These are phyloP conservation scores for Boletus patriciae DNA, from an alignment of 768 basidiomycete genomes.

Conservation along the genomic window DNA sequence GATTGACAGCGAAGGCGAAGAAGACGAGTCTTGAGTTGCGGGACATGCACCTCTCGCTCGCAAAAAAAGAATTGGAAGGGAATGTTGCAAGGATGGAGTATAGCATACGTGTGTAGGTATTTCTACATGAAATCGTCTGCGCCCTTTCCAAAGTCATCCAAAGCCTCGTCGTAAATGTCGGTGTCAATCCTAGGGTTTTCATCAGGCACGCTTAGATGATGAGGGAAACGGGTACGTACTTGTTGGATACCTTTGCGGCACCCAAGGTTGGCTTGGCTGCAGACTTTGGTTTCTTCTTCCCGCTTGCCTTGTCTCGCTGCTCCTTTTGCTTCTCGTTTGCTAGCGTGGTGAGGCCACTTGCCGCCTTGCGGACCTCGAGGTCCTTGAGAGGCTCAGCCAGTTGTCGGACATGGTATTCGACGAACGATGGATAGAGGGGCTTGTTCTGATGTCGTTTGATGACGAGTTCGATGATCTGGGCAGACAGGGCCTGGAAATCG, in stretches of 20 bases:
- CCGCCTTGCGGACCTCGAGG: slow-evolving; percentile 88
- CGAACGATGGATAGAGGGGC: slow-evolving; percentile 79
- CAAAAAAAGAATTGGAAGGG: slow-evolving; percentile 1
- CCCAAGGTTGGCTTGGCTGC: slow-evolving; percentile 75
- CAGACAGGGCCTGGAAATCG: slow-evolving; percentile 76
- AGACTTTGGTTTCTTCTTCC: slow-evolving; percentile 85
- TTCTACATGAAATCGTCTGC: slow-evolving; percentile 89
- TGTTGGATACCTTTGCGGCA: slow-evolving; percentile 61
- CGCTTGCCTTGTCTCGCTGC: slow-evolving; percentile 77
- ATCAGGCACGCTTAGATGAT: slow-evolving; percentile 15
- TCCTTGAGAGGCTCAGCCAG: slow-evolving; percentile 79
- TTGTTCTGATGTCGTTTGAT: slow-evolving; percentile 79
- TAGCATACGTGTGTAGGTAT: slow-evolving; percentile 21
- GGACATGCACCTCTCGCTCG: neutral
- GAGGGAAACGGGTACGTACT: slow-evolving; percentile 40
- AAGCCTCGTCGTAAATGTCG: slow-evolving; percentile 76
- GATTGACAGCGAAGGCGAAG: slow-evolving; percentile 50
- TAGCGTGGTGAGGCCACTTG: slow-evolving; percentile 77
- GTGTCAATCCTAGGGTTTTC: slow-evolving; percentile 65
- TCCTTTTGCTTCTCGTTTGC: slow-evolving; percentile 97
- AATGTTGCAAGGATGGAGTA: slow-evolving; percentile 9
- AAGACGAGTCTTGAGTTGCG: slow-evolving; percentile 21
- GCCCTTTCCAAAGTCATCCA: slow-evolving; percentile 82
- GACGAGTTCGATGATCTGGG: slow-evolving; percentile 69
- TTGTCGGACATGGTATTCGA: slow-evolving; percentile 80